Evolutionary conservation across 192 early-diverging fungal genomes (phyloP).

Genomic region (Kickxella alabastrina): DNA sequence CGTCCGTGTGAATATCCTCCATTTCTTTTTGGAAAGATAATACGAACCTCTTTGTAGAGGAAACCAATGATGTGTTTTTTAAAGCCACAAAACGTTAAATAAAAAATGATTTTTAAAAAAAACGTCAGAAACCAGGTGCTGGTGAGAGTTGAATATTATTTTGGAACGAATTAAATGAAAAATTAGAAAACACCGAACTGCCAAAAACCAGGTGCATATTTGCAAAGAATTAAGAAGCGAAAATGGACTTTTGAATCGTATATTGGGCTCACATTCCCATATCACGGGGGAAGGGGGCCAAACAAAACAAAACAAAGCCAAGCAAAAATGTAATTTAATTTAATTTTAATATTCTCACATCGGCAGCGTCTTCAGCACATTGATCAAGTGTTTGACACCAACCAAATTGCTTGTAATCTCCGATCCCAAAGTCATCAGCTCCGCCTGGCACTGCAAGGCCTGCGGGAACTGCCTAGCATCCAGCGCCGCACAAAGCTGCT

Average conservation of each 20-base stretch:
- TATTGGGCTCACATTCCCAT: background rate
- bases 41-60: too few species aligned
- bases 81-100: too few species aligned
- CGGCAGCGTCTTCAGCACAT: constrained; percentile 45
- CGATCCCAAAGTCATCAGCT: constrained; percentile 67
- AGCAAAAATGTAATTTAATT: background rate
- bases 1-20: background rate
- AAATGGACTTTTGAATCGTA: background rate
- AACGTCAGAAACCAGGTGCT: too few species aligned
- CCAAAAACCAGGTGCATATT: background rate
- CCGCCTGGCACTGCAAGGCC: constrained; percentile 60
- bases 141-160: too few species aligned
- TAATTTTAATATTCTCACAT: constrained; percentile 5
- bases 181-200: background rate
- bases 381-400: constrained; percentile 68
- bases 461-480: constrained; percentile 53
- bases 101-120: too few species aligned
- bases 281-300: too few species aligned
- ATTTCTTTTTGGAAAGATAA: too few species aligned
- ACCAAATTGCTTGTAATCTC: constrained; percentile 61
- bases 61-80: too few species aligned
- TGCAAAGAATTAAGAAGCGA: background rate
- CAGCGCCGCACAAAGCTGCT: constrained; percentile 59
- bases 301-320: background rate
- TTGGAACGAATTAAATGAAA: too few species aligned